phyloP scores from a whole-genome alignment of 768 basidiomycete genomes.

The Suillus weaverae region DNA sequence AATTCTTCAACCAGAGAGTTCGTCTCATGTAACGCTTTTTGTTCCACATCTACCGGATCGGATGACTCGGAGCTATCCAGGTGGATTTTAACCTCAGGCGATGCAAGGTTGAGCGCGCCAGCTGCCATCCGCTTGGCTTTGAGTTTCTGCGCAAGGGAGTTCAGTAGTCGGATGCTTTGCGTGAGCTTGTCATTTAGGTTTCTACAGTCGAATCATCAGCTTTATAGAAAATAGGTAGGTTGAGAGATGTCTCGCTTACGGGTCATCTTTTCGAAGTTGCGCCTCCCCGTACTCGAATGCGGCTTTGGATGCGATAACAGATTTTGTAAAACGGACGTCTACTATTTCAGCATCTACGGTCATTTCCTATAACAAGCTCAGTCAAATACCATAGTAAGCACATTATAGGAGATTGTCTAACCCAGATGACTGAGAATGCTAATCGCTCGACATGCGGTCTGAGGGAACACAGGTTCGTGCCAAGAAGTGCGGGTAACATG shows the following conservation, averaged over 20 bases:
- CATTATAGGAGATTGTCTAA: conserved; percentile 29
- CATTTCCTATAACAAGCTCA: conserved; percentile 64
- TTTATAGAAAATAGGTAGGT: background rate
- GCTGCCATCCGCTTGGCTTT: conserved; percentile 87
- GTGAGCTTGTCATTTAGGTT: conserved; percentile 80
- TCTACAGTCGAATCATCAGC: conserved; percentile 37
- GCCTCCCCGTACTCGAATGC: conserved; percentile 98
- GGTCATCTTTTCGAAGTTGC: conserved; percentile 90
- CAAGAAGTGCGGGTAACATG: conserved; percentile 92
- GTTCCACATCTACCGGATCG: conserved; percentile 96
- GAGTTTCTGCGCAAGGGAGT: conserved; percentile 81
- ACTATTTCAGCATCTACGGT: conserved; percentile 87
- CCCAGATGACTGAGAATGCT: conserved; percentile 97
- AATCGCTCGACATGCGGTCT: conserved; percentile 90
- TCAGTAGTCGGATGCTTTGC: conserved; percentile 83
- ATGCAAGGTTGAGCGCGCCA: conserved; percentile 96
- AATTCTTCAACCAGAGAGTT: conserved; percentile 98
- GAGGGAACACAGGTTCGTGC: conserved; percentile 94
- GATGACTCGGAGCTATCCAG: conserved; percentile 91
- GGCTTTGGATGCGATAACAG: conserved; percentile 93
- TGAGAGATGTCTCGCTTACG: conserved; percentile 44
- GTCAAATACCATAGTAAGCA: background rate
- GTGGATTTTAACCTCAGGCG: conserved; percentile 97
- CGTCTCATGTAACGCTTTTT: conserved; percentile 89
- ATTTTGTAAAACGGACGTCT: conserved; percentile 89